phyloP scores from a whole-genome alignment of 495 filamentous ascomycete species.

The Talaromyces wortmannii region DNA sequence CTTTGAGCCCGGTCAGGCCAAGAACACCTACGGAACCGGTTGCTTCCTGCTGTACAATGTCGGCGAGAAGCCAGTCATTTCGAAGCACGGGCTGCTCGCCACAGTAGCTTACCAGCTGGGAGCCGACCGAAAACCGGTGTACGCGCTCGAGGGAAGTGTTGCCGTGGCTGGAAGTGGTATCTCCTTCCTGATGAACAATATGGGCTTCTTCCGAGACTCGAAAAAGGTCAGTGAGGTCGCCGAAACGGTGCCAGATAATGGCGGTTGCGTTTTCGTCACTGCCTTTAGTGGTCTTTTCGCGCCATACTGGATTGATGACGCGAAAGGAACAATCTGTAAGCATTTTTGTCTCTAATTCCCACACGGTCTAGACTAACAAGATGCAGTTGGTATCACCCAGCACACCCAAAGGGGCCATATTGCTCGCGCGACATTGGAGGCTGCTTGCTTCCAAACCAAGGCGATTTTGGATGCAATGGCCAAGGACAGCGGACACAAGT shows the following conservation, averaged over 20 bases:
- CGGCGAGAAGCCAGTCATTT: constrained; percentile 82
- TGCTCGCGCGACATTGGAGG: constrained; percentile 90
- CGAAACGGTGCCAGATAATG: constrained; percentile 73
- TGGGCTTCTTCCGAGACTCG: constrained; percentile 70
- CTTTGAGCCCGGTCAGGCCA: constrained; percentile 81
- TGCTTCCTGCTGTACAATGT: constrained; percentile 96
- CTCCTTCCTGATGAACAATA: constrained; percentile 83
- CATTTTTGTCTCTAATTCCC: constrained; percentile 4
- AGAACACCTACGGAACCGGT: constrained; percentile 95
- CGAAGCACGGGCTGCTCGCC: constrained; percentile 77
- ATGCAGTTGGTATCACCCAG: constrained; percentile 80
- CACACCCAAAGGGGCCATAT: constrained; percentile 88
- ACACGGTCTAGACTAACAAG: neutral
- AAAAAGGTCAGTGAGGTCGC: constrained; percentile 77
- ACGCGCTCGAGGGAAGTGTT: constrained; percentile 89
- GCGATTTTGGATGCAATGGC: constrained; percentile 95
- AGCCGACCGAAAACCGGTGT: constrained; percentile 55
- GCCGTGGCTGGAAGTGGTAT: constrained; percentile 86
- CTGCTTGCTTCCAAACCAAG: constrained; percentile 92
- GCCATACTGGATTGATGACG: constrained; percentile 97
- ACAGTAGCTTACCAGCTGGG: constrained; percentile 76
- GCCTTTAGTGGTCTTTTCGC: constrained; percentile 95
- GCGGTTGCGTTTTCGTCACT: constrained; percentile 91
- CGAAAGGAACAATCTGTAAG: constrained; percentile 82
- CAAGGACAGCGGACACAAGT: constrained; percentile 73